Base-by-base conservation (phyloP, 257 asterid species). In the Agastache rugosa region DNA sequence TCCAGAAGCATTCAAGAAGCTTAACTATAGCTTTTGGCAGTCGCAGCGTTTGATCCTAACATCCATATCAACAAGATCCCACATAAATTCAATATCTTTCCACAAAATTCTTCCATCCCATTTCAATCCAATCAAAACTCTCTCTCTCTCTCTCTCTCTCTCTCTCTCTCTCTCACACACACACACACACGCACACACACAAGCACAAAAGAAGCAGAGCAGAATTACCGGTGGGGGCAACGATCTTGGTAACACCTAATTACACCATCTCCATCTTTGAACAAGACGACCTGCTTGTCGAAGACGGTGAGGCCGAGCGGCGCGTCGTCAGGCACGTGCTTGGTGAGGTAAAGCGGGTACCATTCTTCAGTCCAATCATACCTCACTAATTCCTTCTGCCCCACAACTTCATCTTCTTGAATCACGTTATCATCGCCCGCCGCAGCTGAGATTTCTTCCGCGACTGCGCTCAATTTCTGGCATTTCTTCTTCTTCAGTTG, bases 361-460 rank as follows among this genome's bases (percentile, higher is more conserved):
- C 98, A 93, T 63, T 93, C 98, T 66, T 89, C 86, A 59, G 89
- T 88, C 98, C 98, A 93, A 51, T 91, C 91, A 75, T 91, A 93
- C 14, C 69, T 81, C 75, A 79, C 97, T 47, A 27, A 77, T 65
- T 72, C 87, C 7, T 75, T 77, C 67, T 80, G 62, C 15, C 31
- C 87, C 45, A 44, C 67, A 51, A 61, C 83, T 75, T 84, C 71
- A 15, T 42, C 93, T 75, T 86, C 95, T 63, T 77, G 67, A 70
- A 82, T 60, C 74, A 80, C 70, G 67, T 82, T 84, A 60, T 80
- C 82, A 71, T 80, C 87, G 39, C 72, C 78, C 60, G 56, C 61
- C 35, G 65, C 79, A 5, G 74, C 16, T 0, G 78, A 61, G 53
- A 80, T 53, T 3, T 79, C 85, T 37, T 80, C 79, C 16, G 83